Base-by-base conservation (phyloP, 139 green algal genomes). In the Nannochloris sp. region DNA sequence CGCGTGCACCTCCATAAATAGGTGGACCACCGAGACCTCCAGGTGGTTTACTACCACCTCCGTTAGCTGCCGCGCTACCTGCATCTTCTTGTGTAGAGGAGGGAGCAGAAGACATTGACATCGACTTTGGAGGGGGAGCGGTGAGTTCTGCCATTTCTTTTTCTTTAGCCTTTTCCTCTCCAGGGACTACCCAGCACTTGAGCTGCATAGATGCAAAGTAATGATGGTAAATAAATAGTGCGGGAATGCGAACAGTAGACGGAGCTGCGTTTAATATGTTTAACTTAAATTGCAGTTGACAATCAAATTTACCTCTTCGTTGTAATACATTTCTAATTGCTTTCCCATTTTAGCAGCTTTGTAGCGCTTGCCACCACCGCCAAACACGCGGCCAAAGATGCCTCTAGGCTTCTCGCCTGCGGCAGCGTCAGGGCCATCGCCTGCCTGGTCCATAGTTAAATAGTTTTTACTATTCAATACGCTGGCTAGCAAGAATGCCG, bases 171-270 rank as follows among this genome's bases (percentile, higher is more conserved):
- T 77, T 62, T 48, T 77, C 70, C 44, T 77, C 70, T 1, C 70
- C 70, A 12, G 70, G 70, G 39, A 73, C 23, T 32, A 77, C 34
- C 70, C 70, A 77, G 56, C 70, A 77, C 44, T 71, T 71, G 54
- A 77, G 70, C 70, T 76, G 69, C 61, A 63, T 33, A 19, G 15
- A 9, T 62, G 12, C 12, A 47, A 62, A 24, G 15, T 8, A 15
- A 47, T 8, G 37, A 12, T 12, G 48, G 48, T 59, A 27, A 59
- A 12, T 10, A 39, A 29, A 9, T 8, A 59, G 48, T 30, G 48
- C 10, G 8, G 48, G 10, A 30, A 8, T n/a, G n/a, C n/a, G n/a
- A n/a, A n/a, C n/a, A n/a, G n/a, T n/a, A n/a, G n/a, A n/a, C n/a
- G n/a, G n/a, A 59, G 34, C 8, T 8, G 48, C 9, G 48, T 8